phyloP scores from a whole-genome alignment of 163 green algal genomes.

The Scenedesmus sp. region DNA sequence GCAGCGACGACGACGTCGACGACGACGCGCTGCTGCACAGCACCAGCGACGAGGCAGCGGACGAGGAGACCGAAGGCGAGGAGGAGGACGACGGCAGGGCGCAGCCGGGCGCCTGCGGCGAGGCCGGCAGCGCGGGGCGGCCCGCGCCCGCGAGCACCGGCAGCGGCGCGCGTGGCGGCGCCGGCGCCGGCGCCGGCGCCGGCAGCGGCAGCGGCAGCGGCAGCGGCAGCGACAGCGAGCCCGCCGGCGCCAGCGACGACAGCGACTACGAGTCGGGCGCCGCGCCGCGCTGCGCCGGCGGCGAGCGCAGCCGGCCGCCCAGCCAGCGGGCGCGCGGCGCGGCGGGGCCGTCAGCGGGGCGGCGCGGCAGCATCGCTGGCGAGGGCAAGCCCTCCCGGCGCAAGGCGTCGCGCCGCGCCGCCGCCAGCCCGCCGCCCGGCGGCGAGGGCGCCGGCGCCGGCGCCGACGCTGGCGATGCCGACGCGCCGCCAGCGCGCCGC shows the following conservation, averaged over 20 bases:
- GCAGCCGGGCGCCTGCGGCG: not conserved
- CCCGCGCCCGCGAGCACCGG: not conserved
- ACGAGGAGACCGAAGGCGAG: not conserved
- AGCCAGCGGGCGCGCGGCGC: too few relatives aligned
- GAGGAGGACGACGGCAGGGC: not conserved
- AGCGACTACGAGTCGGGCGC: too few relatives aligned
- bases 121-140: too few relatives aligned
- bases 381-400: too few relatives aligned
- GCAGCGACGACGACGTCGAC: too few relatives aligned
- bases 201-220: slow-evolving; percentile 17
- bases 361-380: not conserved
- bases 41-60: not conserved
- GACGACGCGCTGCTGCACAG: not conserved
- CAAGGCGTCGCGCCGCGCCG: not conserved
- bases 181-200: too few relatives aligned
- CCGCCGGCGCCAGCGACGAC: too few relatives aligned
- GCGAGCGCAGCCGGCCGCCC: too few relatives aligned
- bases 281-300: too few relatives aligned
- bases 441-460: not conserved
- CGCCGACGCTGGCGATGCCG: not conserved
- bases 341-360: not conserved
- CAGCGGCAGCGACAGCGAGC: not conserved
- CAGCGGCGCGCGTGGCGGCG: not conserved
- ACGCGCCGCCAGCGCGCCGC: too few relatives aligned
- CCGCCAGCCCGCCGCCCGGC: not conserved